Evolutionary conservation across 345 rosid species (phyloP).

Genomic region (Arabis hirsuta): DNA sequence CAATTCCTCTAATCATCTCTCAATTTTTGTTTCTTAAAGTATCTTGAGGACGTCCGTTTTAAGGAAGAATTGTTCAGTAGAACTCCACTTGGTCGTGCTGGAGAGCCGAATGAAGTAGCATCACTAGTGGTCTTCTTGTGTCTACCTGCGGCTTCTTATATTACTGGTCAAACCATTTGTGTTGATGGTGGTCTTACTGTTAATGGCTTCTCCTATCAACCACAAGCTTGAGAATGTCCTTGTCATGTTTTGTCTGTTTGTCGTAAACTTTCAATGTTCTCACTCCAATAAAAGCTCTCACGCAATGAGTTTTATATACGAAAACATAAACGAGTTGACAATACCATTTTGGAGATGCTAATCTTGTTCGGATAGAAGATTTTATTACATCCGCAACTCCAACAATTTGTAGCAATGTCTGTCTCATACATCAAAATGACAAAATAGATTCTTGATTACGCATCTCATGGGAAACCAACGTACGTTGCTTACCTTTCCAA

Average conservation of each 20-base stretch:
- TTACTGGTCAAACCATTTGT: constrained; percentile 59
- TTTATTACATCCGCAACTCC: no score
- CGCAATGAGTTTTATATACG: neutral
- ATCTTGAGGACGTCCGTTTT: constrained; percentile 6
- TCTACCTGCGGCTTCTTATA: constrained; percentile 66
- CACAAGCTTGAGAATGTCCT: constrained; percentile 9
- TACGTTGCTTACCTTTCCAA: no score
- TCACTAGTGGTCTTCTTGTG: constrained; percentile 57
- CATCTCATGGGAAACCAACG: no score
- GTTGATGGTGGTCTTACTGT: constrained; percentile 57
- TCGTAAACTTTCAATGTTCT: neutral
- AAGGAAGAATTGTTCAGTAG: constrained; percentile 28
- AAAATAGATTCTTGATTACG: no score
- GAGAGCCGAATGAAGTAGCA: constrained; percentile 58
- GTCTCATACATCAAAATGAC: no score
- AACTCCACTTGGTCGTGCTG: constrained; percentile 55
- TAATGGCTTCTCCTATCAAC: constrained; percentile 45
- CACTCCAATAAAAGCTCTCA: neutral
- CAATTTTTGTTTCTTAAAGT: neutral
- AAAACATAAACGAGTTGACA: neutral
- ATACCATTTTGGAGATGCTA: neutral
- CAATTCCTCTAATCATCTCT: neutral
- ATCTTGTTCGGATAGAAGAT: no score
- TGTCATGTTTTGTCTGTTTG: neutral
- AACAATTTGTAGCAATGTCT: no score